Evolutionary conservation across 2,329 filamentous ascomycete species (phyloP).

Genomic region (Shiraia sp.): DNA sequence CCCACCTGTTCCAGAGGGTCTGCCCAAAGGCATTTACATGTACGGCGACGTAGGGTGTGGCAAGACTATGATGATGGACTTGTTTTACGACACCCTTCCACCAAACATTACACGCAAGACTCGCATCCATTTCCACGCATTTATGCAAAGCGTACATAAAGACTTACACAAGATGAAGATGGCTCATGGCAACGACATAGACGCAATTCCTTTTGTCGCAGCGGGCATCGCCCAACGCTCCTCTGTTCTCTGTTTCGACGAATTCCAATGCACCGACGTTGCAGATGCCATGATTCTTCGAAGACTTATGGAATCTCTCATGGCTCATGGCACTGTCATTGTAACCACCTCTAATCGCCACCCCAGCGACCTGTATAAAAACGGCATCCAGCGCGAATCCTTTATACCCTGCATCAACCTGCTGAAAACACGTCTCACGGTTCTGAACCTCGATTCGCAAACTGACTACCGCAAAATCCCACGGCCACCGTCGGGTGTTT

Average conservation of each 20-base stretch:
- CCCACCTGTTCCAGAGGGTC: slow-evolving; percentile 65
- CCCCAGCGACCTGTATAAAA: slow-evolving; percentile 94
- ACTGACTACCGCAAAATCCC: slow-evolving; percentile 98
- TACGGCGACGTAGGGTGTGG: slow-evolving; percentile 96
- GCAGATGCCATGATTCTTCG: slow-evolving; percentile 98
- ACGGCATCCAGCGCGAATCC: slow-evolving; percentile 92
- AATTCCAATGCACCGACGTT: slow-evolving; percentile 98
- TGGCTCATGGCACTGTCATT: slow-evolving; percentile 95
- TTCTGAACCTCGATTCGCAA: slow-evolving; percentile 91
- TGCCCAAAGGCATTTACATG: slow-evolving; percentile 90
- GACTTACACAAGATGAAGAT: slow-evolving; percentile 89
- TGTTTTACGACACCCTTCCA: slow-evolving; percentile 94
- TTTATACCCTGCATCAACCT: slow-evolving; percentile 96
- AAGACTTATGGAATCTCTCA: slow-evolving; percentile 83
- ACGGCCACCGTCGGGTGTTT: slow-evolving; percentile 88
- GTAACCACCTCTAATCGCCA: slow-evolving; percentile 98
- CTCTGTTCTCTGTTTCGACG: slow-evolving; percentile 93
- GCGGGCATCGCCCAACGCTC: slow-evolving; percentile 88
- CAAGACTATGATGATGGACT: slow-evolving; percentile 99
- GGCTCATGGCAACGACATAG: slow-evolving; percentile 83
- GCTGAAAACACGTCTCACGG: slow-evolving; percentile 78
- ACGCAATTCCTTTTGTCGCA: slow-evolving; percentile 88
- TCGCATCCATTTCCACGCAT: slow-evolving; percentile 97
- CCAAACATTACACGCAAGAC: slow-evolving; percentile 78
- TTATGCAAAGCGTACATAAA: slow-evolving; percentile 98